Conservation (phyloP, 2,329 filamentous ascomycete species). For the Canariomyces notabilis region DNA sequence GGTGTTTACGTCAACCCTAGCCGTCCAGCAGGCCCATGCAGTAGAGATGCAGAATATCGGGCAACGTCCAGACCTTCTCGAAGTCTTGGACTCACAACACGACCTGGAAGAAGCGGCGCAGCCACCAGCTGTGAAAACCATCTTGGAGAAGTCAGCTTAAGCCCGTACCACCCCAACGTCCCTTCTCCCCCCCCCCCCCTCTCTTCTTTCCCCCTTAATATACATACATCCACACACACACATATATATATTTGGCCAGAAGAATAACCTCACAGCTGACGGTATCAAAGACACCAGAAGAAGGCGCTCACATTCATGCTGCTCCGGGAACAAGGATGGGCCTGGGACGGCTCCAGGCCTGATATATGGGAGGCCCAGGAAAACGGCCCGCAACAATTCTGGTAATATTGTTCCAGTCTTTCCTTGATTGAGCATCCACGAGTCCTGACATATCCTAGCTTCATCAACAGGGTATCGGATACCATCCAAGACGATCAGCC, state of each 20-base stretch:
- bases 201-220: not conserved
- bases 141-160: conserved; percentile 23
- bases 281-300: conserved; percentile 36
- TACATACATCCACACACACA: too few species aligned
- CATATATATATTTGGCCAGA: too few species aligned
- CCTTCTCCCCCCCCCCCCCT: too few species aligned
- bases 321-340: conserved; percentile 35
- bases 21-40: not conserved
- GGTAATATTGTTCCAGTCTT: not conserved
- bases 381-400: conserved; percentile 21
- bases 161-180: too few species aligned
- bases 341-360: conserved; percentile 19
- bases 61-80: conserved; percentile 22
- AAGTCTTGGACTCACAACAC: conserved; percentile 23
- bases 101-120: conserved; percentile 29
- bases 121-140: conserved; percentile 24
- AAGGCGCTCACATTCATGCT: conserved; percentile 41
- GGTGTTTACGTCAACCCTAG: conserved; percentile 13
- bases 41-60: conserved; percentile 4
- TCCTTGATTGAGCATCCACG: not conserved
- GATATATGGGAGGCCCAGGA: conserved; percentile 34
- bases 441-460: conserved; percentile 24
- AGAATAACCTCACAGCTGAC: conserved; percentile 7
- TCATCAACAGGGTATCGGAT: conserved; percentile 32
- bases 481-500: conserved; percentile 29